These are phyloP conservation scores for Trichoderma parareesei DNA, from an alignment of 495 filamentous ascomycete genomes.

Conservation along the genomic window DNA sequence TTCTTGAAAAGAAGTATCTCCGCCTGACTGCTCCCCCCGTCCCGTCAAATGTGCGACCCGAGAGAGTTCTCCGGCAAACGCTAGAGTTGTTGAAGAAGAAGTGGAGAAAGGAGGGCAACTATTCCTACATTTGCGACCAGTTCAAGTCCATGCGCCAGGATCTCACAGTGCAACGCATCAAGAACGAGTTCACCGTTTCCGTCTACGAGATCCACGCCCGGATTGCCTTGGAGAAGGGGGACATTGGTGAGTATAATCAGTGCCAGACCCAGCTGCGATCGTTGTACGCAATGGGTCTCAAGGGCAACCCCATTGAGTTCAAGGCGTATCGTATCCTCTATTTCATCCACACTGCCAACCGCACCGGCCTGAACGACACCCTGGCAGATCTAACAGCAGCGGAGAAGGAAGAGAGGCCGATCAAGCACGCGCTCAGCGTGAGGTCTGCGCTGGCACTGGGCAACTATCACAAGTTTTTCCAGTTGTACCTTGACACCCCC, in stretches of 20 bases:
- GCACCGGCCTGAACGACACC: constrained; percentile 94
- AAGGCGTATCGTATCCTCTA: constrained; percentile 99
- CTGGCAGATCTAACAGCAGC: constrained; percentile 94
- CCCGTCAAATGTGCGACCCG: constrained; percentile 79
- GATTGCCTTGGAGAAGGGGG: constrained; percentile 95
- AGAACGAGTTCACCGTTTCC: constrained; percentile 86
- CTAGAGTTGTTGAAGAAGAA: constrained; percentile 85
- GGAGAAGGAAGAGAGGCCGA: constrained; percentile 77
- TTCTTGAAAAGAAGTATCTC: constrained; percentile 90
- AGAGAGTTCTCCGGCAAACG: constrained; percentile 69
- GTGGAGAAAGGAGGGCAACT: constrained; percentile 90
- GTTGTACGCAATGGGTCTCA: constrained; percentile 76
- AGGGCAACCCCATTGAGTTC: constrained; percentile 90
- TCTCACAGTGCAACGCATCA: constrained; percentile 94
- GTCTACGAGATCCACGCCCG: constrained; percentile 98
- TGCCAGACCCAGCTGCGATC: constrained; percentile 95
- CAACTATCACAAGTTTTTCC: constrained; percentile 97
- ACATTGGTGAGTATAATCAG: constrained; percentile 99
- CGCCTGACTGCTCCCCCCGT: constrained; percentile 85
- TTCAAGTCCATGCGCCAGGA: constrained; percentile 98
- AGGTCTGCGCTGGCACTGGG: constrained; percentile 85
- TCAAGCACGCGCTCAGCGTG: constrained; percentile 87
- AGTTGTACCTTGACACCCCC: constrained; percentile 84
- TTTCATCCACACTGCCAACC: constrained; percentile 98
- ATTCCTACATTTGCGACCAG: constrained; percentile 96